Evolutionary conservation across 2,329 filamentous ascomycete species (phyloP).

Genomic region (Fusarium hainanense): DNA sequence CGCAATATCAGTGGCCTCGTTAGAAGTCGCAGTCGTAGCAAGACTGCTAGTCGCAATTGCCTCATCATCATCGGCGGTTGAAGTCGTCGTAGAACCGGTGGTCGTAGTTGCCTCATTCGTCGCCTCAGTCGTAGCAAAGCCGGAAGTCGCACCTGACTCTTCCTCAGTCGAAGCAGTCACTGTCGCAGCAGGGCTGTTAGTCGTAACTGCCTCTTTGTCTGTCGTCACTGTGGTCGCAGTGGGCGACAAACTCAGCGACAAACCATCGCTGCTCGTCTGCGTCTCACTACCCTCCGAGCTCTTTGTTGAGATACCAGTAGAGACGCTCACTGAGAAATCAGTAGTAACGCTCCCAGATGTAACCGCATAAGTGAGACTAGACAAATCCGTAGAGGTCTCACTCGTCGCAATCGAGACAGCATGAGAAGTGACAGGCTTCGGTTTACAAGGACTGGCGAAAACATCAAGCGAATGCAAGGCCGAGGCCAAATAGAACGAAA

Average conservation of each 20-base stretch:
- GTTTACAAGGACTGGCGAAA: slow-evolving; percentile 5
- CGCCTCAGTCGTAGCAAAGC: background rate
- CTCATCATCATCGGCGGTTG: background rate
- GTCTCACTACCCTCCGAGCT: no score
- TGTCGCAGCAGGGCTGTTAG: background rate
- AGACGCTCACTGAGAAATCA: background rate
- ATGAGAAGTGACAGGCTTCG: background rate
- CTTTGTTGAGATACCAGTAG: background rate
- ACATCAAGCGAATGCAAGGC: background rate
- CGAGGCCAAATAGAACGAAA: slow-evolving; percentile 11
- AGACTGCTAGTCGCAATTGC: background rate
- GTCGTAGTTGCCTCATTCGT: background rate
- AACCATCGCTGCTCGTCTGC: background rate
- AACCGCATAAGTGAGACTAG: background rate
- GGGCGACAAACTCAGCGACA: background rate
- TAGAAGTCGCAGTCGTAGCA: background rate
- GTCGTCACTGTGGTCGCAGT: background rate
- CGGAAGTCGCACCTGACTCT: background rate
- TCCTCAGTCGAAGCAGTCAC: background rate
- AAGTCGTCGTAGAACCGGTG: background rate
- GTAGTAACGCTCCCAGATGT: background rate
- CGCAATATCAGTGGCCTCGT: background rate
- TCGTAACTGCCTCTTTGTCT: background rate
- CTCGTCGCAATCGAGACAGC: background rate
- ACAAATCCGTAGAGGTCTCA: background rate